Evolutionary conservation across 345 rosid species (phyloP).

Genomic region (Gossypium ekmanianum): DNA sequence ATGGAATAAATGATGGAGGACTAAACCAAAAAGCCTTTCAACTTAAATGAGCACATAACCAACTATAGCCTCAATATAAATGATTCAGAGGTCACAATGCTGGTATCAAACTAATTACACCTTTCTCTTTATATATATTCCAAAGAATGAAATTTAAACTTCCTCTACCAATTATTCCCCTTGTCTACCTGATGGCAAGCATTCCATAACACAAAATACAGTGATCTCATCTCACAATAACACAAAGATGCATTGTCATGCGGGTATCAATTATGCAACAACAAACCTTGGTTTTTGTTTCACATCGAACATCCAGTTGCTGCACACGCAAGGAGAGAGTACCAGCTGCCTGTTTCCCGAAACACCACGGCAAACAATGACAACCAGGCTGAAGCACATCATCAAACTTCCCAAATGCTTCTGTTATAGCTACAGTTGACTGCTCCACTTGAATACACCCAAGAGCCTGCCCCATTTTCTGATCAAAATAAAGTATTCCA

Average conservation of each 20-base stretch:
- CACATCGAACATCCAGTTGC: slow-evolving; percentile 80
- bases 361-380: slow-evolving; percentile 78
- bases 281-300: slow-evolving; percentile 83
- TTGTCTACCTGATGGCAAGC: background rate
- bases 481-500: slow-evolving; percentile 3
- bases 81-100: background rate
- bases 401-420: slow-evolving; percentile 72
- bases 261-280: slow-evolving; percentile 12
- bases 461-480: slow-evolving; percentile 26
- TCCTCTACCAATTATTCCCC: background rate
- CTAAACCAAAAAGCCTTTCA: background rate
- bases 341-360: slow-evolving; percentile 71
- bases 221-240: background rate
- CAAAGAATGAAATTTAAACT: background rate
- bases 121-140: background rate
- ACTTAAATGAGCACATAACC: background rate
- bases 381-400: slow-evolving; percentile 77
- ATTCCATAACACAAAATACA: background rate
- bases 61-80: background rate
- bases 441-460: slow-evolving; percentile 76
- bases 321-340: slow-evolving; percentile 66
- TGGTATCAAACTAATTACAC: background rate
- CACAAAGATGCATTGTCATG: background rate
- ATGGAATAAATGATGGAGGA: background rate
- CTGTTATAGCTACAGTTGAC: slow-evolving; percentile 64